Evolutionary conservation across 371 early-diverging fungal genomes (phyloP), one percentile per base, ranked within the genome.

Genomic region (Syncephalastrum contaminatum): DNA sequence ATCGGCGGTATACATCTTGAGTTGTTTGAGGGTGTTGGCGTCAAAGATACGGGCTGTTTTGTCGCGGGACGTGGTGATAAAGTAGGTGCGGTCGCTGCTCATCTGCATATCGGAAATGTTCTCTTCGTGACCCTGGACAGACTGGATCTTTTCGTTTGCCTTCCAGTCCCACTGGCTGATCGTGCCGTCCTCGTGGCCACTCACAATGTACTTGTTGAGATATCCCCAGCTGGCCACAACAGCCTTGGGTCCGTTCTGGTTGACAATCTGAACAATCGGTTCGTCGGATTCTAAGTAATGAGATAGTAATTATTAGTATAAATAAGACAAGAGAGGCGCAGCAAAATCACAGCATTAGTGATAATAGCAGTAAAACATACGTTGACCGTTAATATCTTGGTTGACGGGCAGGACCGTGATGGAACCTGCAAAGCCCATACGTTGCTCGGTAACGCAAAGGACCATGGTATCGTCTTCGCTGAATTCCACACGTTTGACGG

Each of bases 51-150:
- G 88, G 22, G 98, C 89, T 5, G 90, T 87, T 77, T 92, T 89
- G 84, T 99, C 99, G 81, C 94, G 95, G 58, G 97, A 96, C 10
- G 95, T 82, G 39, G 98, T 96, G 66, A 99, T 95, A 68, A 99
- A 98, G 84, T 94, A 95, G 42, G 92, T 88, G 62, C 91, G 85
- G 77, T 99, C 98, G 45, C 80, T 68, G 48, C 90, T 88, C 81
- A 97, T 90, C 70, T 98, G 97, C 57, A 99, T 78, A 69, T 98
- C 97, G 21, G 94, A 91, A 64, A 99, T 90, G 44, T 81, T 67
- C 21, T 67, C 85, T 2, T 80, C 74, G 75, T 97, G 97, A 44
- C 87, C 83, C 22, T 82, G 69, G 39, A 84, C 72, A 20, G 81
- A 73, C 54, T 84, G 80, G 54, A 94, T 55, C 53, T 72, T 68